These are phyloP conservation scores for Backusella sp. DNA, from an alignment of 192 early-diverging fungal genomes.

Conservation along the genomic window DNA sequence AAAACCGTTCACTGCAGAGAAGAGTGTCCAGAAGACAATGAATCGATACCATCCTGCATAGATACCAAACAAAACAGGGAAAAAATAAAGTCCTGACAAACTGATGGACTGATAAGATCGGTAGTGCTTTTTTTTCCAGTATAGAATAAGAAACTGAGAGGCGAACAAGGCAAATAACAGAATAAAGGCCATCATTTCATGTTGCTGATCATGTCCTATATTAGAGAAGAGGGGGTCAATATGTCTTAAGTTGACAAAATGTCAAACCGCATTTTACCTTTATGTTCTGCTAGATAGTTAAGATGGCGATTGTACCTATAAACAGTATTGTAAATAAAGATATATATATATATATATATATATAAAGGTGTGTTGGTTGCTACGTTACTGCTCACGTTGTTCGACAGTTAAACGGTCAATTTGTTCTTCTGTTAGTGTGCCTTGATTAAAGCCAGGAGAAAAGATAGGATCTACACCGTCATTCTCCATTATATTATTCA, in stretches of 20 bases:
- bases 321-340: neutral
- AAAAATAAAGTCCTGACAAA: constrained; percentile 49
- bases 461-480: neutral
- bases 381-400: constrained; percentile 4
- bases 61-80: constrained; percentile 33
- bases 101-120: constrained; percentile 53
- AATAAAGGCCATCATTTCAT: constrained; percentile 56
- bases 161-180: constrained; percentile 51
- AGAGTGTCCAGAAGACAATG: constrained; percentile 30
- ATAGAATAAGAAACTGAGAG: constrained; percentile 58
- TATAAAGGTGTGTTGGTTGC: neutral
- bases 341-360: too few species aligned
- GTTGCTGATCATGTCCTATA: constrained; percentile 49
- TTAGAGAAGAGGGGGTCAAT: too few species aligned
- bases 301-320: neutral
- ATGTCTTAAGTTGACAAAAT: neutral
- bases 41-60: constrained; percentile 38
- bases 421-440: constrained; percentile 6
- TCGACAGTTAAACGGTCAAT: neutral
- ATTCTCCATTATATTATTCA: neutral
- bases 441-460: constrained; percentile 6
- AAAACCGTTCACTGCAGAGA: constrained; percentile 29
- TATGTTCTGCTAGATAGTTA: constrained; percentile 8
- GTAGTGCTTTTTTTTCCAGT: constrained; percentile 61
- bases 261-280: constrained; percentile 7